Percentiles rank a stretch among this genome's conserved stretches.
phyloP scores from a whole-genome alignment of 441 rosid species.

The Hura crepitans region DNA sequence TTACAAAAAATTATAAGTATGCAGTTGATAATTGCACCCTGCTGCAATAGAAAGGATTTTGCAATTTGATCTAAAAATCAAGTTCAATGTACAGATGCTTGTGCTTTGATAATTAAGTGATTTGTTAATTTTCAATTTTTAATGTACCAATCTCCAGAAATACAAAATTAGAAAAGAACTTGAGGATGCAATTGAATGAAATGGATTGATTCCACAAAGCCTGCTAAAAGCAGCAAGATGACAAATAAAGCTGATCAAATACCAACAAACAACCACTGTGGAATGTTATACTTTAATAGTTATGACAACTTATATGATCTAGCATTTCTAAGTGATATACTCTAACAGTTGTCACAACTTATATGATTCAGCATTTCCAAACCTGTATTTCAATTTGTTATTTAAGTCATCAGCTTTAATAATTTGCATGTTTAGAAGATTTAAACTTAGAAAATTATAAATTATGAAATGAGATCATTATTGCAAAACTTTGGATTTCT shows the following conservation, averaged over 20 bases:
- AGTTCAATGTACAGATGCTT: not conserved
- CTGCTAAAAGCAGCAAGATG: not conserved
- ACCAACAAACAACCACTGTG: not conserved
- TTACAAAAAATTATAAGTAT: conserved; percentile 12
- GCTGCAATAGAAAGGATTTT: too few species aligned
- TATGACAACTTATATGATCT: not conserved
- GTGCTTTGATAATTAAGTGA: conserved; percentile 6
- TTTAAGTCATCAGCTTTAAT: not conserved
- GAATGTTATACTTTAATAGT: not conserved
- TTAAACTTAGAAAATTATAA: not conserved
- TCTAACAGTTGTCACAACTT: too few species aligned
- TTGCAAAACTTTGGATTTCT: not conserved
- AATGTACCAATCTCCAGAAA: not conserved
- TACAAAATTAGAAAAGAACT: not conserved
- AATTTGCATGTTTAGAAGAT: not conserved
- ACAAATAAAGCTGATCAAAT: conserved; percentile 1
- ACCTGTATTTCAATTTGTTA: not conserved
- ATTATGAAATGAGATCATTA: not conserved
- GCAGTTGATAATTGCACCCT: conserved; percentile 1
- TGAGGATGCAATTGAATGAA: not conserved
- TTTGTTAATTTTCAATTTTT: conserved; percentile 10
- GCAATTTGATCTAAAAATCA: conserved; percentile 1
- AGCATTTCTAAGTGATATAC: not conserved
- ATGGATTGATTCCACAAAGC: not conserved
- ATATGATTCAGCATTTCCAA: not conserved